Evolutionary conservation across 805 yeast species (phyloP).

Genomic region (Hyphopichia homilentoma): DNA sequence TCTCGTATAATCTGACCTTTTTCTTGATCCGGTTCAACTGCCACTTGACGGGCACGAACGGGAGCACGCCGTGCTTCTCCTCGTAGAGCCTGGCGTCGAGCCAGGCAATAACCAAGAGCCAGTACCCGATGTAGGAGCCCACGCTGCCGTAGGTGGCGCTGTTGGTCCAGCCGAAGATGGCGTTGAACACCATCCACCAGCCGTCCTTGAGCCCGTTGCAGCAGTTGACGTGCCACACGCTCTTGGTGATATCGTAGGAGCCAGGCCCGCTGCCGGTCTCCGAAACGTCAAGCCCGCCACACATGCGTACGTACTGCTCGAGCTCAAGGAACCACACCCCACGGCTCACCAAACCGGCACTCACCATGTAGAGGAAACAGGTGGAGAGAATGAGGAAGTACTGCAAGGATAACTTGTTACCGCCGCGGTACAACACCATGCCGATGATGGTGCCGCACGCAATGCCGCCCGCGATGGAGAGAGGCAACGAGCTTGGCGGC

Average conservation of each 20-base stretch:
- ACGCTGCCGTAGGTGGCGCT: constrained; percentile 91
- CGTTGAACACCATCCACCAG: constrained; percentile 87
- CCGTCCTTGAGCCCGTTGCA: constrained; percentile 93
- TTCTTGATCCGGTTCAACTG: constrained; percentile 55
- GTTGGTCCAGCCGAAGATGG: constrained; percentile 91
- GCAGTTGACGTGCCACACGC: constrained; percentile 94
- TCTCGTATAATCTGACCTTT: constrained; percentile 21
- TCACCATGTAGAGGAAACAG: constrained; percentile 75
- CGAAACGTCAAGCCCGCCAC: constrained; percentile 79
- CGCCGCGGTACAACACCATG: constrained; percentile 64
- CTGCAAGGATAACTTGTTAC: constrained; percentile 72
- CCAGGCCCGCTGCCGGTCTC: constrained; percentile 95
- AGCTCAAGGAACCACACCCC: constrained; percentile 91
- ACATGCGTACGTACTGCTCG: constrained; percentile 66
- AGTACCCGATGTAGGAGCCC: constrained; percentile 63
- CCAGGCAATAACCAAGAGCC: constrained; percentile 51
- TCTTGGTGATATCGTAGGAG: constrained; percentile 71
- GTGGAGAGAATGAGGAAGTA: constrained; percentile 72
- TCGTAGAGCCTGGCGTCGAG: constrained; percentile 44
- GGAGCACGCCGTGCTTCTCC: constrained; percentile 56
- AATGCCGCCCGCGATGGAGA: constrained; percentile 57
- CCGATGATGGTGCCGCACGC: constrained; percentile 64
- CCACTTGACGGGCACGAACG: constrained; percentile 56
- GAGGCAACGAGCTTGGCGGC: constrained; percentile 54
- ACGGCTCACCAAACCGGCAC: constrained; percentile 81